Percentiles rank a stretch among this genome's conserved stretches.
Evolutionary conservation across 2,329 filamentous ascomycete species (phyloP).

Genomic region (Cladophialophora bantiana): DNA sequence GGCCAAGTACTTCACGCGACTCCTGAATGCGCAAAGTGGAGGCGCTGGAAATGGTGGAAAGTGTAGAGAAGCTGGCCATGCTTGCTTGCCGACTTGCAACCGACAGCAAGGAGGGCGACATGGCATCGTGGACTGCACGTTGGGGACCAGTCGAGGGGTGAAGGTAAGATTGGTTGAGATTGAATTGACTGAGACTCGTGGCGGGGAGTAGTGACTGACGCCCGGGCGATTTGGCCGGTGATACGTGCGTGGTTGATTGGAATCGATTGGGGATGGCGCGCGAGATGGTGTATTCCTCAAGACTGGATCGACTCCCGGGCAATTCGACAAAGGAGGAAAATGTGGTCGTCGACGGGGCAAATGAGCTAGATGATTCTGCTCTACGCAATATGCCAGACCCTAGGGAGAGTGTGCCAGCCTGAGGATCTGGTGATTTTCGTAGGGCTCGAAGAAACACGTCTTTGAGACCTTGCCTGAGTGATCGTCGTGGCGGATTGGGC

Average conservation of each 20-base stretch:
- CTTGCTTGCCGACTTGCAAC: conserved; percentile 32
- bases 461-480: conserved; percentile 38
- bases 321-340: conserved; percentile 29
- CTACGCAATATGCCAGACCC: conserved; percentile 38
- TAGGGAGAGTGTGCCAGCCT: conserved; percentile 21
- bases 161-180: conserved; percentile 36
- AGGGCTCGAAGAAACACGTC: conserved; percentile 36
- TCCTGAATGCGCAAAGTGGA: conserved; percentile 35
- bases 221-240: not conserved
- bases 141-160: conserved; percentile 27
- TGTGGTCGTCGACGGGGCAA: conserved; percentile 25
- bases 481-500: conserved; percentile 28
- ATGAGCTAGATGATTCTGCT: conserved; percentile 16
- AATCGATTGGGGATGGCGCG: conserved; percentile 27
- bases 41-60: conserved; percentile 27
- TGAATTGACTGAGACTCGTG: conserved; percentile 35
- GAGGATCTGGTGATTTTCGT: conserved; percentile 24
- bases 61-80: conserved; percentile 33
- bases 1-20: conserved; percentile 27
- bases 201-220: conserved; percentile 34
- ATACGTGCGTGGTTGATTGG: conserved; percentile 20
- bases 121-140: conserved; percentile 22
- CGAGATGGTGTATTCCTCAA: conserved; percentile 31
- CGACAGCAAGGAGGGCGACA: conserved; percentile 23
- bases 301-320: conserved; percentile 29